Conservation (phyloP, 2,329 filamentous ascomycete species). For the Apiospora malaysiana region DNA sequence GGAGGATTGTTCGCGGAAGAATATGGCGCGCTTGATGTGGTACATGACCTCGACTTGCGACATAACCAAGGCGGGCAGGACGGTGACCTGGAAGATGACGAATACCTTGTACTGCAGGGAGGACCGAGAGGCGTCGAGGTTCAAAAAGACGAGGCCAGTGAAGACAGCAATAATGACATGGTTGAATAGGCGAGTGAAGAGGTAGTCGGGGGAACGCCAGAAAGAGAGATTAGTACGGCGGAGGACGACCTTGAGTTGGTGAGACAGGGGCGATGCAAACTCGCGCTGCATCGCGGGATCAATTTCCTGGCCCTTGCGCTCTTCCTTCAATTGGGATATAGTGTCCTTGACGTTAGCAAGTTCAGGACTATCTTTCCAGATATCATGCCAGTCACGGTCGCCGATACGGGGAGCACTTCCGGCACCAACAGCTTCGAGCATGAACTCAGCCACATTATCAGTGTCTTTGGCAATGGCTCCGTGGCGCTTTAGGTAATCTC, state of each 20-base stretch:
- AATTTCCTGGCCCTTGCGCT: constrained; percentile 52
- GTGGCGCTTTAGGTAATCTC: constrained; percentile 64
- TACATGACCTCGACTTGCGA: constrained; percentile 86
- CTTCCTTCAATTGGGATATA: constrained; percentile 70
- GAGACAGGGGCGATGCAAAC: constrained; percentile 79
- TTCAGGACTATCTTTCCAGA: constrained; percentile 78
- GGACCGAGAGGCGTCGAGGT: constrained; percentile 75
- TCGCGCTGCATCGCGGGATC: constrained; percentile 69
- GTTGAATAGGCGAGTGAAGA: constrained; percentile 86
- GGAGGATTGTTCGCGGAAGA: constrained; percentile 83
- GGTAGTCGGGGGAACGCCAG: constrained; percentile 88
- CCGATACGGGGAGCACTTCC: constrained; percentile 75
- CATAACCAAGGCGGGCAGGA: constrained; percentile 82
- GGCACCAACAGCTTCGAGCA: constrained; percentile 84
- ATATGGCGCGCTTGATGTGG: constrained; percentile 78
- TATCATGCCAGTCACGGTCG: constrained; percentile 78
- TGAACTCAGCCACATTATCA: constrained; percentile 74
- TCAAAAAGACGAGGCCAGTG: constrained; percentile 79
- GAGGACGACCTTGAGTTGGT: constrained; percentile 80
- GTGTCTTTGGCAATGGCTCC: constrained; percentile 64
- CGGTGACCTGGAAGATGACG: constrained; percentile 87
- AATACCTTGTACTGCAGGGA: constrained; percentile 88
- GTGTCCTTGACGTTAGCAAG: constrained; percentile 68
- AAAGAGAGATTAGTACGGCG: constrained; percentile 77
- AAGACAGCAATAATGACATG: constrained; percentile 80